A percentile compares a stretch with the other conserved stretches of the same genome.
phyloP scores from a whole-genome alignment of 2,329 filamentous ascomycete genomes.

The Ophiostoma triangulosporum region DNA sequence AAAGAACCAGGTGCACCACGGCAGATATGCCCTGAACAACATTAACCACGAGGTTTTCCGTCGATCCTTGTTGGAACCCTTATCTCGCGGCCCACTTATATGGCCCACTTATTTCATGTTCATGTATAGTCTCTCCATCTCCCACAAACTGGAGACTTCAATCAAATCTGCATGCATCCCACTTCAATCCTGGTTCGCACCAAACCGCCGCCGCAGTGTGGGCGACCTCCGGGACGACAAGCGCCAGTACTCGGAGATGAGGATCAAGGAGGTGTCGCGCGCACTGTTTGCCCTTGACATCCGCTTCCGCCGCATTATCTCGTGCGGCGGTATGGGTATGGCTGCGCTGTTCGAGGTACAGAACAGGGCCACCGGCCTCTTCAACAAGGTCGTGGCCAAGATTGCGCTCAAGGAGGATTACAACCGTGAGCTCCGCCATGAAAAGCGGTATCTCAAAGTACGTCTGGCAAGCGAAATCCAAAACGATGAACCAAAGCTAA shows the following conservation, averaged over 20 bases:
- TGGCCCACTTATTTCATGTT: too few species aligned
- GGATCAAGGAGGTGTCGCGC: slow-evolving; percentile 1
- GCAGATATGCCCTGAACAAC: too few species aligned
- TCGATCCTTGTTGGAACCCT: too few species aligned
- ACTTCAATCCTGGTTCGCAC: too few species aligned
- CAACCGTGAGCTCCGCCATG: background rate
- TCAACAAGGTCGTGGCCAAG: slow-evolving; percentile 12
- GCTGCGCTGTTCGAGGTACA: slow-evolving; percentile 11
- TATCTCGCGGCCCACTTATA: too few species aligned
- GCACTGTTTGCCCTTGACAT: slow-evolving; percentile 4
- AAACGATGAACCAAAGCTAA: background rate
- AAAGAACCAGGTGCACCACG: too few species aligned
- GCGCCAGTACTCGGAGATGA: background rate
- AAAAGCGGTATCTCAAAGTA: slow-evolving; percentile 3
- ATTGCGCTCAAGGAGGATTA: background rate
- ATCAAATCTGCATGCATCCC: too few species aligned
- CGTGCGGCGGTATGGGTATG: slow-evolving; percentile 11
- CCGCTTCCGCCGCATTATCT: slow-evolving; percentile 10
- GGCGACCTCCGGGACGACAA: background rate
- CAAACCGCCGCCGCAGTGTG: background rate
- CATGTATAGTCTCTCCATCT: too few species aligned
- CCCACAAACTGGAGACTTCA: too few species aligned
- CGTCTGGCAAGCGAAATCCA: background rate
- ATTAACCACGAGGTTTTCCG: too few species aligned
- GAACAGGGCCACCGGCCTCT: slow-evolving; percentile 1